Conservation (phyloP, 2,329 filamentous ascomycete species). For the Trichoderma atroviride region DNA sequence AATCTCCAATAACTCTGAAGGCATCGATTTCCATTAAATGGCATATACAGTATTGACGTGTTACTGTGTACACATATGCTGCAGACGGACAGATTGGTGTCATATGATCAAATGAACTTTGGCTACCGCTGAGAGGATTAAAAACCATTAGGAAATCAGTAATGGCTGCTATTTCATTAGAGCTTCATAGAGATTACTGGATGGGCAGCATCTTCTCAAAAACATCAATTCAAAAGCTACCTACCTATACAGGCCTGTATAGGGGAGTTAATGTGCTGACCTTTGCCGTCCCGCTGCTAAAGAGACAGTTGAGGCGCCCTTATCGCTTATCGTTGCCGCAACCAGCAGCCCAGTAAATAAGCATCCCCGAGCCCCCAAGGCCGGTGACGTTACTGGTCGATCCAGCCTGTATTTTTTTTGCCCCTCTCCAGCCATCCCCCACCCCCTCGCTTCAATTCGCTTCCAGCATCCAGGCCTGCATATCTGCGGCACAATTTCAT, state of each 20-base stretch:
- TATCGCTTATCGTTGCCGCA: conserved; percentile 26
- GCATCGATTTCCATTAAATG: not conserved
- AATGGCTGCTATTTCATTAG: not conserved
- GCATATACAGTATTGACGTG: not conserved
- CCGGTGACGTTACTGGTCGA: conserved; percentile 23
- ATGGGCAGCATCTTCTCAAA: not conserved
- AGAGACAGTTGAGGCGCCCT: not conserved
- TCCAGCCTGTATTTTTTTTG: conserved; percentile 12
- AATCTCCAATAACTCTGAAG: not conserved
- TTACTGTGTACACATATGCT: not conserved
- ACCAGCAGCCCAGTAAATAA: not conserved
- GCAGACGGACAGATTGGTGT: not conserved
- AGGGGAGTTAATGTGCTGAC: too few relatives aligned
- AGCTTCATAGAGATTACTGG: not conserved
- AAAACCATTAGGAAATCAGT: not conserved
- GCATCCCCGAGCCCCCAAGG: not conserved
- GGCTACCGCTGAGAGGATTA: not conserved
- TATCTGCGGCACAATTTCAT: conserved; percentile 4
- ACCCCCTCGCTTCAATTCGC: conserved; percentile 22
- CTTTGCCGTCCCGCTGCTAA: not conserved
- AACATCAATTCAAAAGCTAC: not conserved
- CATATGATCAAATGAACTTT: not conserved
- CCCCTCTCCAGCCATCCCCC: conserved; percentile 17
- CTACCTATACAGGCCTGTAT: too few relatives aligned
- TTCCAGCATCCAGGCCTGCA: conserved; percentile 1